Conservation (phyloP, 2,329 filamentous ascomycete species). For the Fusarium pseudograminearum region DNA sequence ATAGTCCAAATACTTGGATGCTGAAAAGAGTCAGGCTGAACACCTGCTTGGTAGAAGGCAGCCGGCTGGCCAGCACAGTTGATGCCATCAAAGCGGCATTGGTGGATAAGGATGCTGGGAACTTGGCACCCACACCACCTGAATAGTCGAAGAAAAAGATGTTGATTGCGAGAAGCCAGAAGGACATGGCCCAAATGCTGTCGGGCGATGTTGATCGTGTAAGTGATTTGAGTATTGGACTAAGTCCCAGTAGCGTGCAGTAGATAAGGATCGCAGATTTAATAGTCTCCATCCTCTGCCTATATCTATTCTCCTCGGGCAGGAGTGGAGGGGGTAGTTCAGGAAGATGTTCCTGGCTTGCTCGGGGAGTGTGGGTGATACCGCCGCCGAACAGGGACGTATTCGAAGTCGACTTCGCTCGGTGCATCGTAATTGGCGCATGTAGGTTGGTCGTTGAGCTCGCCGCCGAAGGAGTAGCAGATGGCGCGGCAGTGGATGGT, state of each 20-base stretch:
- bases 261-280: slow-evolving; percentile 96
- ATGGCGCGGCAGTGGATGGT: slow-evolving; percentile 44
- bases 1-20: slow-evolving; percentile 96
- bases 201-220: slow-evolving; percentile 92
- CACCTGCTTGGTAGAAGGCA: slow-evolving; percentile 91
- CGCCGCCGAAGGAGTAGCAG: slow-evolving; percentile 52
- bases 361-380: slow-evolving; percentile 43
- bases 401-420: slow-evolving; percentile 66
- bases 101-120: slow-evolving; percentile 83
- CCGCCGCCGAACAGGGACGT: slow-evolving; percentile 62
- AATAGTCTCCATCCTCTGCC: slow-evolving; percentile 77
- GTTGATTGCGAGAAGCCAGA: slow-evolving; percentile 93
- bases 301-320: slow-evolving; percentile 57
- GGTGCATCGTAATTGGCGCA: slow-evolving; percentile 47
- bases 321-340: slow-evolving; percentile 48
- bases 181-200: slow-evolving; percentile 97
- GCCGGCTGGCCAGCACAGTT: slow-evolving; percentile 89
- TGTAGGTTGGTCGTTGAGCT: slow-evolving; percentile 62
- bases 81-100: slow-evolving; percentile 97
- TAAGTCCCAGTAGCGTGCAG: slow-evolving; percentile 89
- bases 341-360: slow-evolving; percentile 50
- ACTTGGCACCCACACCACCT: slow-evolving; percentile 71
- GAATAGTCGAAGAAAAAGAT: slow-evolving; percentile 99
- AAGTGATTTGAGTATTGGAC: slow-evolving; percentile 96
- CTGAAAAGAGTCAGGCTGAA: slow-evolving; percentile 96